phyloP scores from a whole-genome alignment of 2,329 filamentous ascomycete genomes.

The Thelonectria olida region DNA sequence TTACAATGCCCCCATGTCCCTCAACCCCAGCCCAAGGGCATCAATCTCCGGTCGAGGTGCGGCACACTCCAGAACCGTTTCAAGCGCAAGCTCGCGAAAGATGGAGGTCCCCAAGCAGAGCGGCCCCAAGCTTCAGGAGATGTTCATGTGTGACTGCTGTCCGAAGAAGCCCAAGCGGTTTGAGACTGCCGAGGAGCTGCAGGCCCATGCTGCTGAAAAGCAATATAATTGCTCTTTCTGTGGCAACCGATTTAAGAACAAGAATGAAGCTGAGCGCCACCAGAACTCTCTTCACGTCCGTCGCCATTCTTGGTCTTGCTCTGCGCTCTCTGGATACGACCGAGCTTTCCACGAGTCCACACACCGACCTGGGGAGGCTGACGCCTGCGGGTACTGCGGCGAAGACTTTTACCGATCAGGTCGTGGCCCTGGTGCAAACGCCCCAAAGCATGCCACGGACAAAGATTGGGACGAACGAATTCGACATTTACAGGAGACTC shows the following conservation, averaged over 20 bases:
- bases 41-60: conserved; percentile 53
- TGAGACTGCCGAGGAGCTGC: conserved; percentile 82
- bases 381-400: conserved; percentile 95
- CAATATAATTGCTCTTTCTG: conserved; percentile 95
- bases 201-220: conserved; percentile 92
- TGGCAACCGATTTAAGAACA: conserved; percentile 97
- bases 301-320: conserved; percentile 96
- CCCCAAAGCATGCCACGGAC: conserved; percentile 67
- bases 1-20: conserved; percentile 57
- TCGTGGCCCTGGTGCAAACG: conserved; percentile 46
- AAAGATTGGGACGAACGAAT: conserved; percentile 89
- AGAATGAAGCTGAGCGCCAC: conserved; percentile 96
- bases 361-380: conserved; percentile 70
- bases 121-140: conserved; percentile 60
- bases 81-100: conserved; percentile 61
- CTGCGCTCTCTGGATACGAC: conserved; percentile 79
- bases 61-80: conserved; percentile 56
- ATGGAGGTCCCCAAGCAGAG: conserved; percentile 58
- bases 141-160: conserved; percentile 88
- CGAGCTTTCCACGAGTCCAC: conserved; percentile 88
- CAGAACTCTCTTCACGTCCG: conserved; percentile 94
- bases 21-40: conserved; percentile 59
- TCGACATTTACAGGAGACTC: conserved; percentile 86
- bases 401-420: conserved; percentile 78
- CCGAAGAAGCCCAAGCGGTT: conserved; percentile 98